Evolutionary conservation across 2,329 filamentous ascomycete genomes (phyloP).

Genomic region (Nothophaeocryptopus gaeumannii): DNA sequence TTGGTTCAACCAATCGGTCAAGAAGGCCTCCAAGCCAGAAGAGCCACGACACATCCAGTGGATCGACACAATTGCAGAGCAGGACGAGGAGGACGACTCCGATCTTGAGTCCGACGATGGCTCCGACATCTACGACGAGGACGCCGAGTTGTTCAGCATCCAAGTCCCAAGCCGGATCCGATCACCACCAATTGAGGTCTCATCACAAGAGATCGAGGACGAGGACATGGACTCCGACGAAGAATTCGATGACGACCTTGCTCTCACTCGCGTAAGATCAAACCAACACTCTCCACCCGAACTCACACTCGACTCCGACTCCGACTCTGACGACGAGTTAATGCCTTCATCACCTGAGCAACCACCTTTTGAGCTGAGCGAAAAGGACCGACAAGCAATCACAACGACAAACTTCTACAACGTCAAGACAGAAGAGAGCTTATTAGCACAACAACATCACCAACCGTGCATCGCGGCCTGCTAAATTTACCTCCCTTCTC

Average conservation of each 20-base stretch:
- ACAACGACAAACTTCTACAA: slow-evolving; percentile 47
- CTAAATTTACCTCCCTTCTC: slow-evolving; percentile 33
- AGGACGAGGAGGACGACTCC: slow-evolving; percentile 68
- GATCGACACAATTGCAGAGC: slow-evolving; percentile 75
- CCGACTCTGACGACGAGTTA: slow-evolving; percentile 45
- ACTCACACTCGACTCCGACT: slow-evolving; percentile 48
- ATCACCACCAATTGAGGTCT: slow-evolving; percentile 42
- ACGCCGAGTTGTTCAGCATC: slow-evolving; percentile 42
- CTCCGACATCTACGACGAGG: slow-evolving; percentile 53
- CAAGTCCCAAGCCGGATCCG: slow-evolving; percentile 38
- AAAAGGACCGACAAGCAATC: slow-evolving; percentile 46
- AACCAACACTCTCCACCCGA: slow-evolving; percentile 46
- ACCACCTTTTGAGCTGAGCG: slow-evolving; percentile 44
- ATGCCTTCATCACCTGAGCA: slow-evolving; percentile 48
- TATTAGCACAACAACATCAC: slow-evolving; percentile 38
- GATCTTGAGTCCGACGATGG: slow-evolving; percentile 50
- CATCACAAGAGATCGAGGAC: slow-evolving; percentile 42
- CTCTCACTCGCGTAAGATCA: slow-evolving; percentile 45
- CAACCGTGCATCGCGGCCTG: slow-evolving; percentile 42
- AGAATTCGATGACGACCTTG: slow-evolving; percentile 44
- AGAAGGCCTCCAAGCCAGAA: slow-evolving; percentile 62
- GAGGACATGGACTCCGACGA: slow-evolving; percentile 43
- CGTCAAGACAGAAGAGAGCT: slow-evolving; percentile 32
- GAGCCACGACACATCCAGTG: slow-evolving; percentile 76
- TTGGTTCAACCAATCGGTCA: slow-evolving; percentile 96